Evolutionary conservation across 2,329 filamentous ascomycete genomes (phyloP).

Genomic region (Dichotomopilus funicola): DNA sequence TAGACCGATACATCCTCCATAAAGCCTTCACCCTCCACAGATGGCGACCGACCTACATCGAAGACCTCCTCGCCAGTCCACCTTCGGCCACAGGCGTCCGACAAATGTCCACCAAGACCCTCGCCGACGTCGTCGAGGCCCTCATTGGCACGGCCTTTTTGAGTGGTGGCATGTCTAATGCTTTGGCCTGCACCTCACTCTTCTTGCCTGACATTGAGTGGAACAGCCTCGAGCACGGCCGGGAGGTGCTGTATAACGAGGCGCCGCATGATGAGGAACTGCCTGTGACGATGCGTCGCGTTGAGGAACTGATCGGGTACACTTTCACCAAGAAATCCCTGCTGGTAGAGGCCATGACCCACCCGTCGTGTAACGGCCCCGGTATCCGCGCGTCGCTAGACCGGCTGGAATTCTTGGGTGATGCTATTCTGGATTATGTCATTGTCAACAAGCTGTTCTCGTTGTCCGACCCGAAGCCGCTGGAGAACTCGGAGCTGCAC

Average conservation of each 20-base stretch:
- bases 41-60: conserved; percentile 62
- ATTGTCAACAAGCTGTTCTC: conserved; percentile 58
- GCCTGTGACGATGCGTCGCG: conserved; percentile 36
- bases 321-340: conserved; percentile 61
- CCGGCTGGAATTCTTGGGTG: conserved; percentile 81
- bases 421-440: conserved; percentile 75
- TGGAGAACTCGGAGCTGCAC: conserved; percentile 60
- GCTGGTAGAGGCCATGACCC: conserved; percentile 74
- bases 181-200: conserved; percentile 55
- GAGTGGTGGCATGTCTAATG: conserved; percentile 60
- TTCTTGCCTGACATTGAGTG: conserved; percentile 59
- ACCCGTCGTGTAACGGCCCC: conserved; percentile 52
- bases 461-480: conserved; percentile 26
- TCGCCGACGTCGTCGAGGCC: conserved; percentile 84
- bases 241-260: conserved; percentile 37
- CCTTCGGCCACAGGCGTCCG: conserved; percentile 25
- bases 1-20: conserved; percentile 68
- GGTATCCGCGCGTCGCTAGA: conserved; percentile 51
- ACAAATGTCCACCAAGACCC: conserved; percentile 63
- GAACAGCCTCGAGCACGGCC: conserved; percentile 38
- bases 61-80: conserved; percentile 28
- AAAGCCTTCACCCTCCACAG: conserved; percentile 60
- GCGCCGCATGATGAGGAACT: conserved; percentile 33
- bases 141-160: conserved; percentile 70
- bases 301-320: conserved; percentile 67